Percentiles rank a stretch among this genome's conserved stretches.
Conservation (phyloP, 495 filamentous ascomycete species). For the Talaromyces proteolyticus region DNA sequence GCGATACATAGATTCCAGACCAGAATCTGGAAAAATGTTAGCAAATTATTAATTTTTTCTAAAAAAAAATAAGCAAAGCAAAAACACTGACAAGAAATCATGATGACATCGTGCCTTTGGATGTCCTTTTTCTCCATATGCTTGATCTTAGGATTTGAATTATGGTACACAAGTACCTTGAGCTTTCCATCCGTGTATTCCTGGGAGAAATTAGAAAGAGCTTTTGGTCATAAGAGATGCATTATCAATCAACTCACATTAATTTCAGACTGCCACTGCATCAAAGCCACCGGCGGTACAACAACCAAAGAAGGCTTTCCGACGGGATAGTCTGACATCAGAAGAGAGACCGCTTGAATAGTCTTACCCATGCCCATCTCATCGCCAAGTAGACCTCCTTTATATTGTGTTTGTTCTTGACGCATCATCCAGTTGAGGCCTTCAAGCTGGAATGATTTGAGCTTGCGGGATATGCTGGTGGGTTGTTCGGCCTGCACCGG, state of each 20-base stretch:
- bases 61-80: not conserved
- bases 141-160: constrained; percentile 77
- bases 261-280: constrained; percentile 97
- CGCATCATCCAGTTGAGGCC: constrained; percentile 89
- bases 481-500: constrained; percentile 70
- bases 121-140: constrained; percentile 65
- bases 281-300: constrained; percentile 89
- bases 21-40: constrained; percentile 51
- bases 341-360: constrained; percentile 90
- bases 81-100: constrained; percentile 65
- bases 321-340: constrained; percentile 94
- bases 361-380: constrained; percentile 99
- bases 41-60: too few relatives aligned
- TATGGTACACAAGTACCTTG: constrained; percentile 84
- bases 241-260: constrained; percentile 26
- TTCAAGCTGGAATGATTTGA: constrained; percentile 91
- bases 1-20: constrained; percentile 82
- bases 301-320: constrained; percentile 78
- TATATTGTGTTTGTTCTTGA: constrained; percentile 81
- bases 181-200: constrained; percentile 86
- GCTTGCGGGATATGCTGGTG: constrained; percentile 63
- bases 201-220: constrained; percentile 10
- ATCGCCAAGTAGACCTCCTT: constrained; percentile 85
- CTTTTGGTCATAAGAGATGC: not conserved
- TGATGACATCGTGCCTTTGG: constrained; percentile 80